A percentile compares a stretch with the other conserved stretches of the same genome.
Evolutionary conservation across 2,329 filamentous ascomycete species (phyloP).

Genomic region (Clonostachys sp.): DNA sequence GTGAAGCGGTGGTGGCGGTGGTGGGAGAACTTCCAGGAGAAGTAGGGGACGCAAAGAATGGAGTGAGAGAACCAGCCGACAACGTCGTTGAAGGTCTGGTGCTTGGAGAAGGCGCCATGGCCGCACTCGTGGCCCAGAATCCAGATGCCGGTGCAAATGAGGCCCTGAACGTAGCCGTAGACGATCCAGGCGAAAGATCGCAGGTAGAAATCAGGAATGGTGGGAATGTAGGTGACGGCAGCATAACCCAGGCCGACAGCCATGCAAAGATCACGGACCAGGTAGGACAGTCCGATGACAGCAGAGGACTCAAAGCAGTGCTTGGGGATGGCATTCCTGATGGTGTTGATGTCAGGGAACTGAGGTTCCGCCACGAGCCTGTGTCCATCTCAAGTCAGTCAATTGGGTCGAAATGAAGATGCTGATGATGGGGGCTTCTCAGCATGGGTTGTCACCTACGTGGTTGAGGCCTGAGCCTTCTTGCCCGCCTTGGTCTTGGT

Average conservation of each 20-base stretch:
- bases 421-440: no score
- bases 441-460: no score
- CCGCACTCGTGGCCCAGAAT: slow-evolving; percentile 69
- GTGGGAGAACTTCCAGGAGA: slow-evolving; percentile 69
- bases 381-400: no score
- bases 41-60: slow-evolving; percentile 63
- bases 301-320: slow-evolving; percentile 57
- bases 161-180: slow-evolving; percentile 62
- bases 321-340: slow-evolving; percentile 49
- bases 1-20: slow-evolving; percentile 65
- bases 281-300: slow-evolving; percentile 46
- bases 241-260: slow-evolving; percentile 41
- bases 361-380: background rate
- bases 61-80: slow-evolving; percentile 64
- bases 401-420: no score
- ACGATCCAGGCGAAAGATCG: slow-evolving; percentile 46
- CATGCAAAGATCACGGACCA: slow-evolving; percentile 50
- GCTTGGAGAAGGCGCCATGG: slow-evolving; percentile 61
- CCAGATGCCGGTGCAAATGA: slow-evolving; percentile 66
- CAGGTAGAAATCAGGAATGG: slow-evolving; percentile 34
- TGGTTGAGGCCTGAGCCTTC: no score
- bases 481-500: background rate
- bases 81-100: slow-evolving; percentile 51
- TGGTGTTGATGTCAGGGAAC: slow-evolving; percentile 42
- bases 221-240: slow-evolving; percentile 48